Percentiles rank a stretch among this genome's conserved stretches.
These are phyloP conservation scores for Pugionium cornutum DNA, from an alignment of 345 rosid species.

Conservation along the genomic window DNA sequence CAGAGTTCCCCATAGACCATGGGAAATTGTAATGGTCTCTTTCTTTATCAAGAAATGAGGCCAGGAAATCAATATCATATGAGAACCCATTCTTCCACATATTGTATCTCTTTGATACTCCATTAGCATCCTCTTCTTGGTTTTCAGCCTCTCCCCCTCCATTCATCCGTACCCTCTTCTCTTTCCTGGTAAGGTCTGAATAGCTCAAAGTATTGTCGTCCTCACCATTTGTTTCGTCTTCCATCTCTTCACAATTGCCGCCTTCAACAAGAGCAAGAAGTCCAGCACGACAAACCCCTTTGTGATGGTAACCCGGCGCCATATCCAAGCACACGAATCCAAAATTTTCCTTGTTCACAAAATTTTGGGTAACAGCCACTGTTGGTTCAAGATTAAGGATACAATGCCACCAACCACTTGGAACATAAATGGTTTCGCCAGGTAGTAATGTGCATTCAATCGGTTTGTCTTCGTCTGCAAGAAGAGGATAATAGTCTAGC, in stretches of 20 bases:
- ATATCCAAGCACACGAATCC: slow-evolving; percentile 89
- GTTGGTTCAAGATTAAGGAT: slow-evolving; percentile 87
- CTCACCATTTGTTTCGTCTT: slow-evolving; percentile 34
- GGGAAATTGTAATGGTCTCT: slow-evolving; percentile 86
- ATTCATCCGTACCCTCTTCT: slow-evolving; percentile 62
- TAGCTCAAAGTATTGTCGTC: slow-evolving; percentile 49
- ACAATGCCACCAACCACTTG: slow-evolving; percentile 99
- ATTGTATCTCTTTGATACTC: slow-evolving; percentile 44
- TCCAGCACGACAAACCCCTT: slow-evolving; percentile 96
- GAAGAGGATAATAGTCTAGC: slow-evolving; percentile 92
- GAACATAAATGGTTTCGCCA: slow-evolving; percentile 93
- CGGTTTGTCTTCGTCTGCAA: slow-evolving; percentile 88
- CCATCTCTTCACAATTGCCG: slow-evolving; percentile 42
- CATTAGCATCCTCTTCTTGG: slow-evolving; percentile 41
- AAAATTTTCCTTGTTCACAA: slow-evolving; percentile 77
- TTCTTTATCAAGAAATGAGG: slow-evolving; percentile 69
- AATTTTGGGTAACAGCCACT: slow-evolving; percentile 92
- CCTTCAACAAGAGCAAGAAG: slow-evolving; percentile 74
- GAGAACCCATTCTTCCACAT: slow-evolving; percentile 63
- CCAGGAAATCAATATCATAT: slow-evolving; percentile 67
- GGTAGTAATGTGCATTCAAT: slow-evolving; percentile 87
- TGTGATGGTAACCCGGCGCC: slow-evolving; percentile 95
- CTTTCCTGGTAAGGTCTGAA: slow-evolving; percentile 71
- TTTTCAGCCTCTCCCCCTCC: slow-evolving; percentile 41
- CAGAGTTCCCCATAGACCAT: slow-evolving; percentile 85